Base-by-base conservation (phyloP, 192 early-diverging fungal species). In the Coemansia sp. region DNA sequence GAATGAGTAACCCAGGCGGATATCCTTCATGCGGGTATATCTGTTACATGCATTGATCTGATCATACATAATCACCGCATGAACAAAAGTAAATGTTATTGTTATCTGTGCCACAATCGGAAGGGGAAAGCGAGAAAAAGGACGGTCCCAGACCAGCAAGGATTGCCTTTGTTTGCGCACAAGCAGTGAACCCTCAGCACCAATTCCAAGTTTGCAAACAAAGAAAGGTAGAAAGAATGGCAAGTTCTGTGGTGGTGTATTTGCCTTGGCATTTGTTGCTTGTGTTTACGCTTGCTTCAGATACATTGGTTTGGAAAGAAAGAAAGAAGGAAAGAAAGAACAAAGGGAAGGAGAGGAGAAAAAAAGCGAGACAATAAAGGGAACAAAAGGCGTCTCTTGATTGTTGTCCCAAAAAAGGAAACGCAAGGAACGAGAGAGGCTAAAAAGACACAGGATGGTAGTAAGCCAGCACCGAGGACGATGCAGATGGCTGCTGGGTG, bases 341-440 rank as follows among this genome's bases (percentile, higher is more conserved):
- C 50, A 50, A 42, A 63, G 41, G 58, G 57, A 41, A 57, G 10
- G 25, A 44, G 63, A 37, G 13, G 39, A 38, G 39, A 16, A 57
- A 61, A 22, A 60, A 37, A 67, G 45, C 57, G 25, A 61, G 50
- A 42, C 56, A 67, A 19, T 38, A 44, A 45, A n/a, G 43, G 17
- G 32, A 39, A n/a, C n/a, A 37, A 16, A 56, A 37, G 54, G 42
- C 56, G 44, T 57, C 43, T 59, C 44, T 57, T 51, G 32, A 65
- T 41, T 44, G 51, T 56, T 40, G 25, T 16, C 25, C 51, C 22
- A 45, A 51, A 65, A 56, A 59, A 22, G 5, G 16, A 64, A 63
- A 54, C 9, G 39, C 20, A 57, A 57, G 25, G 25, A 25, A 51
- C 13, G 38, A 61, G 49, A 53, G 44, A 41, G 43, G 43, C 51